Percentiles rank a stretch among this genome's conserved stretches.
Conservation (phyloP, 176 grass and related monocot genomes). For the Eragrostis curvula region DNA sequence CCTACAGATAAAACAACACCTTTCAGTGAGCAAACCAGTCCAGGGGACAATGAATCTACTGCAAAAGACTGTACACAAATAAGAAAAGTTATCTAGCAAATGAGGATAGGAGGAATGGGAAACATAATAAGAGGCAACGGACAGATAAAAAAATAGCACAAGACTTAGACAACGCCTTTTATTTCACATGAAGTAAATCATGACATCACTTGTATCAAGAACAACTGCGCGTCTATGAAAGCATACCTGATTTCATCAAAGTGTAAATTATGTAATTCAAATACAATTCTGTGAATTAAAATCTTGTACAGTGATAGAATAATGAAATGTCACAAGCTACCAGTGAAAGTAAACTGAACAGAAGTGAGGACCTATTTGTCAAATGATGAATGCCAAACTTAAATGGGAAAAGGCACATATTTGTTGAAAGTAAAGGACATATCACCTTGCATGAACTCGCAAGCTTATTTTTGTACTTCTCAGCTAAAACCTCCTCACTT, state of each 20-base stretch:
- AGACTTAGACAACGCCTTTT: background rate
- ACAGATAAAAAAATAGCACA: background rate
- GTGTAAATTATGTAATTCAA: background rate
- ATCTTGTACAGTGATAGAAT: background rate
- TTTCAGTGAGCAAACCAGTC: slow-evolving; percentile 8
- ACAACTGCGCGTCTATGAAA: background rate
- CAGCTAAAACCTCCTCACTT: slow-evolving; percentile 73
- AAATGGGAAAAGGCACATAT: background rate
- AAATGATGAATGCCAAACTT: background rate
- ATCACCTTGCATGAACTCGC: slow-evolving; percentile 77
- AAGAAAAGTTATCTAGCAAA: background rate
- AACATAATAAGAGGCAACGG: background rate
- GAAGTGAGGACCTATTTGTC: background rate
- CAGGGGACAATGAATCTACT: slow-evolving; percentile 7
- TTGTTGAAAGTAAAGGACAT: slow-evolving; percentile 35
- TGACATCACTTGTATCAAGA: background rate
- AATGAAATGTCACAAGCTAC: background rate
- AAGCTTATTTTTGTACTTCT: slow-evolving; percentile 84
- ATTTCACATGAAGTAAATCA: background rate
- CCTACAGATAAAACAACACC: slow-evolving; percentile 52
- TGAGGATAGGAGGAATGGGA: background rate
- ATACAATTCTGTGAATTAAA: background rate
- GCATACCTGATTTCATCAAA: background rate
- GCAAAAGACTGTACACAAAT: background rate
- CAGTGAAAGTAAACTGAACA: slow-evolving; percentile 14